Conservation (phyloP, 768 basidiomycete species). For the Trametes meyenii region DNA sequence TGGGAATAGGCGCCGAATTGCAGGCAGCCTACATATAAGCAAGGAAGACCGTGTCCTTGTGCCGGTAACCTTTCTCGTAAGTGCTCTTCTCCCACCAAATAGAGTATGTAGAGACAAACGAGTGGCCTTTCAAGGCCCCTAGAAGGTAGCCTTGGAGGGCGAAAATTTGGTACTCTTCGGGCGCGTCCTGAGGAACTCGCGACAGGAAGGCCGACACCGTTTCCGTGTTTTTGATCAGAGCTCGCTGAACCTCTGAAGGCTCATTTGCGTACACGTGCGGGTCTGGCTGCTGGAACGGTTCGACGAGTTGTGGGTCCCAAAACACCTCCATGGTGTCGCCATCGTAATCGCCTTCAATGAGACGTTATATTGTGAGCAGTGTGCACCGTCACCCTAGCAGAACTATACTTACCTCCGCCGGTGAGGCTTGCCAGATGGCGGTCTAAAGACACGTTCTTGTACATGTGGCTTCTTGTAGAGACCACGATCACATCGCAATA, state of each 20-base stretch:
- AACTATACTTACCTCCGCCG: slow-evolving; percentile 52
- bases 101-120: slow-evolving; percentile 54
- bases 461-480: slow-evolving; percentile 34
- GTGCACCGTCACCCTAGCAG: background rate
- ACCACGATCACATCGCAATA: slow-evolving; percentile 58
- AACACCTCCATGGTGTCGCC: slow-evolving; percentile 64
- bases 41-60: slow-evolving; percentile 51
- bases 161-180: slow-evolving; percentile 34
- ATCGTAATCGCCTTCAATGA: slow-evolving; percentile 63
- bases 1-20: background rate
- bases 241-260: slow-evolving; percentile 44
- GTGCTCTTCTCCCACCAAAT: slow-evolving; percentile 57
- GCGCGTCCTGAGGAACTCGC: slow-evolving; percentile 26
- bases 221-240: slow-evolving; percentile 48
- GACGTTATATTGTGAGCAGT: background rate
- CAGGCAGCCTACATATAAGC: slow-evolving; percentile 52
- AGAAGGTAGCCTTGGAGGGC: slow-evolving; percentile 55
- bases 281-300: slow-evolving; percentile 55
- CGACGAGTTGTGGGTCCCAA: slow-evolving; percentile 60
- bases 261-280: slow-evolving; percentile 46
- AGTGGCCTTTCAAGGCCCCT: slow-evolving; percentile 47
- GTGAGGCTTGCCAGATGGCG: slow-evolving; percentile 63
- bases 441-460: slow-evolving; percentile 11
- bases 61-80: slow-evolving; percentile 54
- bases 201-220: slow-evolving; percentile 47